Conservation (phyloP, 2,329 filamentous ascomycete genomes). For the Hymenoscyphus albidus region DNA sequence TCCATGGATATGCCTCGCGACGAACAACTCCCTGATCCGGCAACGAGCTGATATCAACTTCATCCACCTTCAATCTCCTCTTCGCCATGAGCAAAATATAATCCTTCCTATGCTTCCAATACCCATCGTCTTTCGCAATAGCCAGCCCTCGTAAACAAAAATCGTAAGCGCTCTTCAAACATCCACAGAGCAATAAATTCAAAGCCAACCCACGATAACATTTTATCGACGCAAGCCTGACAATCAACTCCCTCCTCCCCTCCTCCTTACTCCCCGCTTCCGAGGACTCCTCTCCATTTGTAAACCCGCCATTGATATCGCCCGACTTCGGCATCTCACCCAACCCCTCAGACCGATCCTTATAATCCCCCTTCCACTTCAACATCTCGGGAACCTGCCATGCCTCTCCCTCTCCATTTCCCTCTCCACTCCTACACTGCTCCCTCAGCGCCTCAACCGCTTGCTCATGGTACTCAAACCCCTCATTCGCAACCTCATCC, state of each 20-base stretch:
- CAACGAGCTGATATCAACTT: constrained; percentile 50
- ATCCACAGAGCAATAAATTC: constrained; percentile 60
- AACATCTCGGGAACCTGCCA: constrained; percentile 43
- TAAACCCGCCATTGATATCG: background rate
- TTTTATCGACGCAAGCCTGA: constrained; percentile 49
- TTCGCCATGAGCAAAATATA: constrained; percentile 52
- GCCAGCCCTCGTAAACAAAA: constrained; percentile 62
- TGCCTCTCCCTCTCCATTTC: background rate
- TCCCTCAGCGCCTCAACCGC: constrained; percentile 44
- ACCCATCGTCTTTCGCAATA: constrained; percentile 50
- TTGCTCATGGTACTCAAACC: constrained; percentile 76
- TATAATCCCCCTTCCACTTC: constrained; percentile 14
- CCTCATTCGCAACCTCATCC: constrained; percentile 73
- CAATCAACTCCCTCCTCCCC: constrained; percentile 40
- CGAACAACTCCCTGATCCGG: constrained; percentile 69
- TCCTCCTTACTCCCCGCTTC: constrained; percentile 37
- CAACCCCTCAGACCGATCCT: constrained; percentile 13
- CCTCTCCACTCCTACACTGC: constrained; percentile 7
- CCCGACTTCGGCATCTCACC: constrained; percentile 17
- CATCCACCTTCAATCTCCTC: constrained; percentile 43
- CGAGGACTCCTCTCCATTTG: constrained; percentile 27
- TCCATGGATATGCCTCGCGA: constrained; percentile 68
- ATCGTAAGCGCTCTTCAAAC: constrained; percentile 61
- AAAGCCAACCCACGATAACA: constrained; percentile 57
- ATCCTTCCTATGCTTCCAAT: constrained; percentile 51